A percentile compares a stretch with the other conserved stretches of the same genome.
Conservation (phyloP, 768 basidiomycete genomes). For the Pisolithus orientalis region DNA sequence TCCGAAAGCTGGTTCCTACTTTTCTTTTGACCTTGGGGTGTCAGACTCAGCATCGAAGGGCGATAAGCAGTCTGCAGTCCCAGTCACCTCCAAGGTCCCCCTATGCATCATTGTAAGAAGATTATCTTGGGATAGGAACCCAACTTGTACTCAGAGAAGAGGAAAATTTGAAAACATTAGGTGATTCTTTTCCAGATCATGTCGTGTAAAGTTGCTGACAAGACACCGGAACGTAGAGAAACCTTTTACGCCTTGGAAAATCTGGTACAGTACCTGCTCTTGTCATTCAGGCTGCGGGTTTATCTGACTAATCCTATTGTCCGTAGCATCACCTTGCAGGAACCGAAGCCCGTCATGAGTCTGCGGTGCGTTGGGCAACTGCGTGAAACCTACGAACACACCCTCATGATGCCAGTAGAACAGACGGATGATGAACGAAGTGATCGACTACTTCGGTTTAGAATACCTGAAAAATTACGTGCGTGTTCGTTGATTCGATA, state of each 20-base stretch:
- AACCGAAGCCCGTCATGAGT: not conserved
- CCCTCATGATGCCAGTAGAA: not conserved
- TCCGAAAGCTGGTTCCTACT: too few species aligned
- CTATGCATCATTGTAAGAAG: too few species aligned
- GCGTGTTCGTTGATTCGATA: not conserved
- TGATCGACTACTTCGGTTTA: not conserved
- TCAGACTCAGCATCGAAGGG: too few species aligned
- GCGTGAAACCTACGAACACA: not conserved
- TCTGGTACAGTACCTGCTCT: not conserved
- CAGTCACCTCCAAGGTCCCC: too few species aligned
- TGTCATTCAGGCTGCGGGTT: not conserved
- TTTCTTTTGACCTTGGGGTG: too few species aligned
- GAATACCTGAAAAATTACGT: not conserved
- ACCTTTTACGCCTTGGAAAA: not conserved
- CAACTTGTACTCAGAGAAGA: not conserved
- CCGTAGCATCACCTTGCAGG: not conserved
- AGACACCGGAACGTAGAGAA: not conserved
- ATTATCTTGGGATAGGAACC: too few species aligned
- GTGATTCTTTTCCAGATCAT: too few species aligned
- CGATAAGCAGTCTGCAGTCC: too few species aligned
- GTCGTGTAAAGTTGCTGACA: not conserved
- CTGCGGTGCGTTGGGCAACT: not conserved
- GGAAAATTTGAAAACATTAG: too few species aligned
- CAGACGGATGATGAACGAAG: not conserved
- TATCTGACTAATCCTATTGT: not conserved